Evolutionary conservation across 108 stramenopile genomes (phyloP), one percentile per base, ranked within the genome.

Genomic region (Fragilariopsis cylindrus): DNA sequence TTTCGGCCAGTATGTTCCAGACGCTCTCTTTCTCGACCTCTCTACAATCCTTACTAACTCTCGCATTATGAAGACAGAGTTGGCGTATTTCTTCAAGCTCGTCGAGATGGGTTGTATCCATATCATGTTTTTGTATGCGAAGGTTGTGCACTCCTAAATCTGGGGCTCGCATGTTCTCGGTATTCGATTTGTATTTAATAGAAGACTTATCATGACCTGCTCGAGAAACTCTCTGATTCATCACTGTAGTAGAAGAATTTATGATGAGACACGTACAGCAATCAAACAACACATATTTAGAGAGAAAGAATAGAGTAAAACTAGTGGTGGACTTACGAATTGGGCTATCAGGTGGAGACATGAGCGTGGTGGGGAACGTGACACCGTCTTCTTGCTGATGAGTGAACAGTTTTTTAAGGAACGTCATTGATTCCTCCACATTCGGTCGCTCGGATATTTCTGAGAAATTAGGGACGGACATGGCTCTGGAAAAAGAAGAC

Each of bases 51-150:
- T 49, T 67, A 65, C 83, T 84, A n/a, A 90, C 75, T 40, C 80
- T 44, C n/a, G 93, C 86, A 84, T 94, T 94, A 48, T 90, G 77
- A 39, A 87, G 58, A 74, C 93, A 94, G 42, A 87, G 66, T 18
- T 71, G 47, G 47, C 65, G 72, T 18, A 79, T 83, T 39, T 72
- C 66, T 30, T 66, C 49, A 11, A 79, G 57, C 46, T 66, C 78
- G 1, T 54, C 18, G 43, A 63, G 62, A 45, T 63, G 45, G 11
- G 54, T 57, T 7, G 16, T 56, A 42, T 41, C 63, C 18, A 7
- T 18, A 41, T 53, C 62, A 16, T 52, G 57, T 41, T 54, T 47
- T 5, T 48, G 73, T 0, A 55, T n/a, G 0, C 73, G 74, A 8
- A 81, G 65, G 15, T 70, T 68, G 65, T 72, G 62, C 9, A 76